Base-by-base conservation (phyloP, 495 filamentous ascomycete genomes). In the Bathelium albidoporum region DNA sequence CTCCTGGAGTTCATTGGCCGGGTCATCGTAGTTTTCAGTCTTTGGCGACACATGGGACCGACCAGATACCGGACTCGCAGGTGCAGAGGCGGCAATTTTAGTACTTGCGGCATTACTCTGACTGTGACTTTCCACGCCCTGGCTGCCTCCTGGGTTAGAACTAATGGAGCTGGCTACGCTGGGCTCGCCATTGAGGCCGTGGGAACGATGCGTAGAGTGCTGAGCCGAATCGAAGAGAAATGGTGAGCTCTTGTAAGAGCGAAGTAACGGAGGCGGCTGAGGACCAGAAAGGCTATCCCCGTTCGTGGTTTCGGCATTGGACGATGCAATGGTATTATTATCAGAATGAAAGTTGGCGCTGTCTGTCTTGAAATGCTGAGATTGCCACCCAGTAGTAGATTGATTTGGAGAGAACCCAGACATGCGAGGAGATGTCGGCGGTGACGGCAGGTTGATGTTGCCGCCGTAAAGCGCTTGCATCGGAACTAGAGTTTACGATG, bases 41-140 rank as follows among this genome's bases (percentile, higher is more conserved):
- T 67, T 64, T 18, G 69, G 69, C 1, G 72, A 74, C 24, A 67
- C 59, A 4, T 73, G 72, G 3, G 73, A 74, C 11, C 73, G 61
- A 32, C 71, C 66, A 3, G 72, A 73, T 2, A 69, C 63, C 7
- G 74, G 74, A 59, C 74, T 76, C 2, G 73, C 72, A 14, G 73
- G 73, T 26, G 73, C 74, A 41, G 74, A 76, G 1, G 68, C 68
- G 60, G 65, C 68, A 62, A 65, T 69, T 26, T 67, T 70, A 14
- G 67, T 66, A 29, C 9, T 20, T 55, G 49, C 11, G 20, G 29
- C 16, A 11, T 29, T 29, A 29, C 2, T 55, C 16, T 55, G 49
- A 0, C 29, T 20, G 24, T 16, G 20, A 24, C 29, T 55, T n/a
- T 5, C 16, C 9, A 29, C 20, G 49, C 22, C 49, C 9, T 55